A percentile compares a stretch with the other conserved stretches of the same genome.
These are phyloP conservation scores for Elaeagnus macrophylla DNA, from an alignment of 306 rosid genomes.

Conservation along the genomic window DNA sequence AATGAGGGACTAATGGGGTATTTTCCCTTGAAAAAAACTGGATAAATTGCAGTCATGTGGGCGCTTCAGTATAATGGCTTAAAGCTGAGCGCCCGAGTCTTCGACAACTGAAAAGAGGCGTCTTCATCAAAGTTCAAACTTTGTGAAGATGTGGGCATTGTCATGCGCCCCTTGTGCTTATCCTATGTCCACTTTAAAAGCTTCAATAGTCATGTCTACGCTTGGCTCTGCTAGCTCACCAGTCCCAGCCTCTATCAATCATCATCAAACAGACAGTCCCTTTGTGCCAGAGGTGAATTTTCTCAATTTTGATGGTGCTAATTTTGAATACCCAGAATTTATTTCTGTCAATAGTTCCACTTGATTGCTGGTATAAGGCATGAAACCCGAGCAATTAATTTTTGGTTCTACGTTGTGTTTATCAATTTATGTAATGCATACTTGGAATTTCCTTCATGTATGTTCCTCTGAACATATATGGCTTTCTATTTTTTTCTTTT, in stretches of 20 bases:
- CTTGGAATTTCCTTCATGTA: too few species aligned
- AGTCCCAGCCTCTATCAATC: constrained; percentile 22
- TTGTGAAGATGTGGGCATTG: constrained; percentile 31
- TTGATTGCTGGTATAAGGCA: not conserved
- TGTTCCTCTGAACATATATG: too few species aligned
- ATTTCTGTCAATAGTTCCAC: not conserved
- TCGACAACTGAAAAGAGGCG: not conserved
- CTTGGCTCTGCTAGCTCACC: constrained; percentile 23
- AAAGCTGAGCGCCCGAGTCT: too few species aligned
- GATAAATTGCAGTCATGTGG: too few species aligned
- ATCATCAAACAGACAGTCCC: constrained; percentile 26
- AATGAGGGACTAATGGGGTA: too few species aligned
- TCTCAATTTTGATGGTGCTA: not conserved
- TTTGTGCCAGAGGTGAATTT: constrained; percentile 58
- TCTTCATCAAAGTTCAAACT: constrained; percentile 1
- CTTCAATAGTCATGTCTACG: constrained; percentile 26
- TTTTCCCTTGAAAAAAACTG: too few species aligned
- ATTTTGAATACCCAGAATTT: constrained; percentile 7
- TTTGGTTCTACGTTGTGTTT: too few species aligned
- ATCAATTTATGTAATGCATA: too few species aligned
- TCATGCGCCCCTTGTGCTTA: constrained; percentile 36
- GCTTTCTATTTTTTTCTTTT: not conserved
- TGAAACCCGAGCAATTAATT: too few species aligned
- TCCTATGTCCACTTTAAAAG: constrained; percentile 30
- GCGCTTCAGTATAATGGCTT: too few species aligned